These are phyloP conservation scores for Talaromyces sp. DNA, from an alignment of 2,329 filamentous ascomycete species.

Conservation along the genomic window DNA sequence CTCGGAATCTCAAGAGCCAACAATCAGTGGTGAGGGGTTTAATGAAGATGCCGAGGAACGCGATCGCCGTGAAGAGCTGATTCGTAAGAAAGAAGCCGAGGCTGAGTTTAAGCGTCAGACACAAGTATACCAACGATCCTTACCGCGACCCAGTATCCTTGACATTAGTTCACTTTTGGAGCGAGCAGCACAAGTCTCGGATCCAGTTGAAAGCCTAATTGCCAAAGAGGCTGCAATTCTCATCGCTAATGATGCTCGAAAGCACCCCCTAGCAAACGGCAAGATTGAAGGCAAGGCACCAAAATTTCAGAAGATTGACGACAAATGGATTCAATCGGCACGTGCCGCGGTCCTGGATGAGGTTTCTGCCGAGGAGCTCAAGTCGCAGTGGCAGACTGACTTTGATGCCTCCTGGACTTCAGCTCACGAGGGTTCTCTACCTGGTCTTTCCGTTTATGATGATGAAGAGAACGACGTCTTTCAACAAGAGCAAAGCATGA, in stretches of 20 bases:
- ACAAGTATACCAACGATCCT: conserved; percentile 79
- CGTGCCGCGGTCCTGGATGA: conserved; percentile 73
- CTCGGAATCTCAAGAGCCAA: conserved; percentile 67
- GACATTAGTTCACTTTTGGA: conserved; percentile 67
- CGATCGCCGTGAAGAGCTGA: conserved; percentile 63
- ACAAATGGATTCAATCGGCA: conserved; percentile 68
- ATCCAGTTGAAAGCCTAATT: conserved; percentile 65
- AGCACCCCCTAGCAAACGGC: conserved; percentile 65
- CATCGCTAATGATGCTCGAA: conserved; percentile 75
- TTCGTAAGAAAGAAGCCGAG: conserved; percentile 59
- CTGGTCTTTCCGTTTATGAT: conserved; percentile 75
- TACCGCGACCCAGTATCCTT: conserved; percentile 72
- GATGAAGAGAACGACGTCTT: conserved; percentile 67
- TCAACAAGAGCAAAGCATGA: conserved; percentile 55
- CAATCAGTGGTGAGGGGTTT: conserved; percentile 46
- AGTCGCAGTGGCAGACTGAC: conserved; percentile 47
- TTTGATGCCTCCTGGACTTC: conserved; percentile 52
- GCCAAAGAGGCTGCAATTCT: conserved; percentile 73
- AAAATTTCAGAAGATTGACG: conserved; percentile 61
- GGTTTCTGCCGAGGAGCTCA: conserved; percentile 45
- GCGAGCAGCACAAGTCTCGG: conserved; percentile 55
- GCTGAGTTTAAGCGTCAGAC: conserved; percentile 77
- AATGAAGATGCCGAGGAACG: conserved; percentile 69
- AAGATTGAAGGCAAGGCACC: conserved; percentile 60
- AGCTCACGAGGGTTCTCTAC: conserved; percentile 51